Conservation (phyloP, 1,284 basidiomycete genomes). For the Ganoderma leucocontextum region DNA sequence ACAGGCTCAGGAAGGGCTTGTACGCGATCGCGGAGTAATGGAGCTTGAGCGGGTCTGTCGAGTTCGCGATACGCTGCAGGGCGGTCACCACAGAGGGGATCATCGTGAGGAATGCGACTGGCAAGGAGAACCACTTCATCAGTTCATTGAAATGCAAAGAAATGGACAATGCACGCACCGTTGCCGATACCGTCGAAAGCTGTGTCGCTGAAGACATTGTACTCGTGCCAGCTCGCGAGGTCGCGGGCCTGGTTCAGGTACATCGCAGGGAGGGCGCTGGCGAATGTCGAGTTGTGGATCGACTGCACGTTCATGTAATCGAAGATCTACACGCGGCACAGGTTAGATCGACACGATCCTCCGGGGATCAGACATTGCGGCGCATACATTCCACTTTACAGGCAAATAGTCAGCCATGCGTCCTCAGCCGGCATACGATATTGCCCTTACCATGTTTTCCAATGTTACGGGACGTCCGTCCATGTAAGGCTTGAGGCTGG, state of each 20-base stretch:
- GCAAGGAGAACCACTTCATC: not conserved
- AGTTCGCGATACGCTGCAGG: slow-evolving; percentile 52
- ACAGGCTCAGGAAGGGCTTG: slow-evolving; percentile 63
- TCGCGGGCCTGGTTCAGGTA: slow-evolving; percentile 50
- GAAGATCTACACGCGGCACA: slow-evolving; percentile 46
- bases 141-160: not conserved
- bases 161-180: slow-evolving; percentile 24
- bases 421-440: not conserved
- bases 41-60: slow-evolving; percentile 52
- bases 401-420: not conserved
- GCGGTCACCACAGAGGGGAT: slow-evolving; percentile 54
- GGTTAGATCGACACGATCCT: not conserved
- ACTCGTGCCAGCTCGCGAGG: slow-evolving; percentile 62
- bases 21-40: slow-evolving; percentile 55
- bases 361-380: no score
- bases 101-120: slow-evolving; percentile 56
- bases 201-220: slow-evolving; percentile 53
- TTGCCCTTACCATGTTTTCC: slow-evolving; percentile 49
- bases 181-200: slow-evolving; percentile 50
- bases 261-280: slow-evolving; percentile 40
- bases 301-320: slow-evolving; percentile 61
- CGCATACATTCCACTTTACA: slow-evolving; percentile 48
- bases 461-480: slow-evolving; percentile 52
- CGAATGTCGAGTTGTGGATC: slow-evolving; percentile 54
- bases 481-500: slow-evolving; percentile 48